A percentile compares a stretch with the other conserved stretches of the same genome.
Conservation (phyloP, 106 monocot genomes). For the Dioscorea alata region DNA sequence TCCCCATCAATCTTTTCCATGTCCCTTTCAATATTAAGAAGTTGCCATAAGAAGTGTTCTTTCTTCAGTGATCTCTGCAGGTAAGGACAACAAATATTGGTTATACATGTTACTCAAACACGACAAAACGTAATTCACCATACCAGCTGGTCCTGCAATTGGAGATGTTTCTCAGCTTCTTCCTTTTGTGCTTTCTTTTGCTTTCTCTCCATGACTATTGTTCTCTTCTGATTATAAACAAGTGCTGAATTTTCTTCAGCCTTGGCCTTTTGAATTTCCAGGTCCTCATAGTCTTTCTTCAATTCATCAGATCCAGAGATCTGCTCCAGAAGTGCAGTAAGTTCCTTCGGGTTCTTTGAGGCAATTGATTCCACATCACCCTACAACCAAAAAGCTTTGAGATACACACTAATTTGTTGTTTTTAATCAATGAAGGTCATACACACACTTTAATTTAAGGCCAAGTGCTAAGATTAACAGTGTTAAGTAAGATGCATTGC, state of each 20-base stretch:
- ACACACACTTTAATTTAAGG: too few species aligned
- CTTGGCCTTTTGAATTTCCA: slow-evolving; percentile 61
- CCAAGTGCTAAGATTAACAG: too few species aligned
- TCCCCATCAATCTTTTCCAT: slow-evolving; percentile 48
- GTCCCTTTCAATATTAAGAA: slow-evolving; percentile 74
- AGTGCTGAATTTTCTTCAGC: slow-evolving; percentile 91
- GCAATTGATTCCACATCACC: slow-evolving; percentile 99
- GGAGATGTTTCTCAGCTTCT: slow-evolving; percentile 97
- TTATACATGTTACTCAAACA: background rate
- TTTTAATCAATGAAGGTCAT: too few species aligned
- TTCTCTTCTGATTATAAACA: slow-evolving; percentile 92
- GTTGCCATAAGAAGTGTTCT: slow-evolving; percentile 86
- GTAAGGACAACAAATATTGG: slow-evolving; percentile 2
- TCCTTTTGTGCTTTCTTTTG: slow-evolving; percentile 99
- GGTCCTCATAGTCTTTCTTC: slow-evolving; percentile 85
- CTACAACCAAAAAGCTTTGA: slow-evolving; percentile 17
- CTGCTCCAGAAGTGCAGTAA: slow-evolving; percentile 83
- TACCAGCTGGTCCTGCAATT: slow-evolving; percentile 87
- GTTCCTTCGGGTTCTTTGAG: slow-evolving; percentile 97
- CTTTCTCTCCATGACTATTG: slow-evolving; percentile 82
- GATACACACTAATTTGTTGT: background rate
- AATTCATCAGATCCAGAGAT: slow-evolving; percentile 96
- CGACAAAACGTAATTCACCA: background rate
- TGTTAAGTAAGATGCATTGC: too few species aligned
- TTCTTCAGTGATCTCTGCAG: slow-evolving; percentile 76